Evolutionary conservation across 768 basidiomycete species (phyloP).

Genomic region (Tulasnella sp.): DNA sequence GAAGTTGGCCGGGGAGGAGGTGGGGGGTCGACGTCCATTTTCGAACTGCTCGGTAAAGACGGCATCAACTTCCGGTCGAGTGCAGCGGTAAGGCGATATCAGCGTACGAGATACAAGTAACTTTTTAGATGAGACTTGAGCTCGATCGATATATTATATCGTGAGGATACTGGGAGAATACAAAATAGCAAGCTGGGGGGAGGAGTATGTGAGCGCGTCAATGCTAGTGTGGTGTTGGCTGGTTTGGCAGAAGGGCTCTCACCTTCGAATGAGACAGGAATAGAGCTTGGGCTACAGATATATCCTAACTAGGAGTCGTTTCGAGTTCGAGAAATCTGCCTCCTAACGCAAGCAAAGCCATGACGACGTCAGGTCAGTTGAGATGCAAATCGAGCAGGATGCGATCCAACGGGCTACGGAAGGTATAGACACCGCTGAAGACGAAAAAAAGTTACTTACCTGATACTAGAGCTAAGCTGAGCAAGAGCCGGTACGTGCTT

Average conservation of each 20-base stretch:
- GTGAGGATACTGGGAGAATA: too few relatives aligned
- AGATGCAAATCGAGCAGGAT: background rate
- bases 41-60: background rate
- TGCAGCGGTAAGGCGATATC: background rate
- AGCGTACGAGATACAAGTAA: background rate
- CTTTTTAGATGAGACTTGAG: background rate
- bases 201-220: background rate
- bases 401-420: background rate
- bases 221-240: background rate
- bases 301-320: background rate
- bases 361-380: background rate
- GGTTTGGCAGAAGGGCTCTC: background rate
- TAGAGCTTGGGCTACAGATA: background rate
- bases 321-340: background rate
- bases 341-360: background rate
- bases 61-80: background rate
- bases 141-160: background rate
- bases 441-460: background rate
- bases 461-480: background rate
- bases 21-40: slow-evolving; percentile 14
- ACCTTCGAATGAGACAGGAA: background rate
- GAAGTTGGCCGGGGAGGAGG: background rate
- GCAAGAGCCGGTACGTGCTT: background rate
- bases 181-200: background rate
- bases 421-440: background rate